A percentile compares a stretch with the other conserved stretches of the same genome.
Evolutionary conservation across 345 rosid species (phyloP).

Genomic region (Ailanthus altissimus): DNA sequence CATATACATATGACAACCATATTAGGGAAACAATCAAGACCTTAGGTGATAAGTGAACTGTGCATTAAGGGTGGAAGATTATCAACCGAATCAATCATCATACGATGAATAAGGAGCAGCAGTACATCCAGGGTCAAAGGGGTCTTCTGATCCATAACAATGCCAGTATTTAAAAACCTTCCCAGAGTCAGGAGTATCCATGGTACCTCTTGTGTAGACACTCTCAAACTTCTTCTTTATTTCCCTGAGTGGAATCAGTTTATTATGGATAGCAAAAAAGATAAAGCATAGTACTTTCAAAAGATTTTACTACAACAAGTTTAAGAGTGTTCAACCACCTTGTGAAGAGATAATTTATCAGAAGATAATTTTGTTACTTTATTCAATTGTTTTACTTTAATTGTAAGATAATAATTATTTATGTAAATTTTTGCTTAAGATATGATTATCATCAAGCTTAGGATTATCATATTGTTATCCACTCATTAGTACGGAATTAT

Average conservation of each 20-base stretch:
- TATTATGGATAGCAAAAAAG: too few species aligned
- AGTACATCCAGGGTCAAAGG: conserved; percentile 85
- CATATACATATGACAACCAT: neutral
- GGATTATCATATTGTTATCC: too few species aligned
- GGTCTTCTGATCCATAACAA: conserved; percentile 94
- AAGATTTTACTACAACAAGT: too few species aligned
- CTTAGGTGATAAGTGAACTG: neutral
- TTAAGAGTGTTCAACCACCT: too few species aligned
- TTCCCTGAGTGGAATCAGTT: conserved; percentile 52
- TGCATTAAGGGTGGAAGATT: neutral
- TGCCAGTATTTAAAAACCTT: conserved; percentile 81
- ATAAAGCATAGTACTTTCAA: too few species aligned
- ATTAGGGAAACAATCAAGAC: neutral
- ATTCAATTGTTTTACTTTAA: too few species aligned
- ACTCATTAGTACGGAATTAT: too few species aligned
- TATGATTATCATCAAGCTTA: too few species aligned
- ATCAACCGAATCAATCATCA: conserved; percentile 54
- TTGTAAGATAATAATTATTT: too few species aligned
- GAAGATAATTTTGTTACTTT: too few species aligned
- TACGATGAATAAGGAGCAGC: conserved; percentile 79
- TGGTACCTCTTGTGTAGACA: conserved; percentile 75
- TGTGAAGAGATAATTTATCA: too few species aligned
- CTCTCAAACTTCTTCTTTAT: conserved; percentile 94
- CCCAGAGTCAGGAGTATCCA: conserved; percentile 81
- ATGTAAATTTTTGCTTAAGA: too few species aligned